Percentiles rank a stretch among this genome's conserved stretches.
phyloP scores from a whole-genome alignment of 768 basidiomycete species.

The Boletellus ananas region DNA sequence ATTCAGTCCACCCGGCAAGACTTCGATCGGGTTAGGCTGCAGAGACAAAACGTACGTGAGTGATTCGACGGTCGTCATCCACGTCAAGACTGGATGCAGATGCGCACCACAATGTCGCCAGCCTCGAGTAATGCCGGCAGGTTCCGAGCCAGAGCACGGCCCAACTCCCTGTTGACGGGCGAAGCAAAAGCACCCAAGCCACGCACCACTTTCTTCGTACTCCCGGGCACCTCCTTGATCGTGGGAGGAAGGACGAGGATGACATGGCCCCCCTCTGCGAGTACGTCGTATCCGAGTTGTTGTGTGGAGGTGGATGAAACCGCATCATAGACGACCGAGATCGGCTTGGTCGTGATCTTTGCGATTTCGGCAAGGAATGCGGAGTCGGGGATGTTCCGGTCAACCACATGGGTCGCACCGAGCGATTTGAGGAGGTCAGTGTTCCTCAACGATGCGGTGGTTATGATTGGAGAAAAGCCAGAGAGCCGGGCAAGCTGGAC shows the following conservation, averaged over 20 bases:
- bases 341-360: conserved; percentile 8
- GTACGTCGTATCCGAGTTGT: conserved; percentile 27
- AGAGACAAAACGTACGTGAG: neutral
- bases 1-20: conserved; percentile 37
- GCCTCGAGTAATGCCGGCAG: conserved; percentile 9
- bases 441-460: conserved; percentile 38
- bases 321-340: conserved; percentile 24
- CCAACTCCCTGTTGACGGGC: conserved; percentile 11
- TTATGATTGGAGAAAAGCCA: conserved; percentile 36
- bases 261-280: conserved; percentile 32
- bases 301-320: conserved; percentile 32
- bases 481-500: conserved; percentile 35
- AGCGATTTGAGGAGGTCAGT: conserved; percentile 30
- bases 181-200: conserved; percentile 11
- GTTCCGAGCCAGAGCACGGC: conserved; percentile 8
- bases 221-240: conserved; percentile 13
- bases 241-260: conserved; percentile 1
- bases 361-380: conserved; percentile 16
- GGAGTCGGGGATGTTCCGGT: conserved; percentile 20
- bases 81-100: neutral
- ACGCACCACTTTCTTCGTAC: conserved; percentile 14
- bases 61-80: neutral
- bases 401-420: conserved; percentile 38
- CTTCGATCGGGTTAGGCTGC: conserved; percentile 18
- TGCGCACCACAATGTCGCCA: conserved; percentile 17